A percentile compares a stretch with the other conserved stretches of the same genome.
phyloP scores from a whole-genome alignment of 106 monocot genomes.

The Chionographis japonica region DNA sequence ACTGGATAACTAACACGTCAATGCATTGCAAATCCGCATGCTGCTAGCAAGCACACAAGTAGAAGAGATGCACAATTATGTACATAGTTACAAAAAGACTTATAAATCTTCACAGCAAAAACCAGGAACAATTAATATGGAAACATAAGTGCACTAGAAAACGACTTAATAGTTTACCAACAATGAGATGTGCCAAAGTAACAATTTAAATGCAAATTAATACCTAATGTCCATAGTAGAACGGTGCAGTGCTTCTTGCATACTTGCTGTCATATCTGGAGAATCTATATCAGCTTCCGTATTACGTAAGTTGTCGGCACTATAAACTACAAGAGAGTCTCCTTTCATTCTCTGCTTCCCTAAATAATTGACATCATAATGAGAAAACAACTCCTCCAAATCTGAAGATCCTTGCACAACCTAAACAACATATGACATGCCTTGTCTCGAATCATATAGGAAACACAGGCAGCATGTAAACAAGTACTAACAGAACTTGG shows the following conservation, averaged over 20 bases:
- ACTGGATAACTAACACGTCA: too few species aligned
- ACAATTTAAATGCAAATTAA: neutral
- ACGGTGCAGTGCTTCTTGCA: conserved; percentile 89
- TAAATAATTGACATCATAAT: conserved; percentile 44
- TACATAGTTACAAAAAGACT: too few species aligned
- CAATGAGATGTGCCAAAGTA: neutral
- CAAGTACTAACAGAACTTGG: too few species aligned
- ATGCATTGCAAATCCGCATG: too few species aligned
- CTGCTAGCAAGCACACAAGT: too few species aligned
- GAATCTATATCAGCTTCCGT: conserved; percentile 26
- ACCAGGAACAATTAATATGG: too few species aligned
- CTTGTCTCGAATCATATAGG: conserved; percentile 16
- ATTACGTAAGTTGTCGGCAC: conserved; percentile 17
- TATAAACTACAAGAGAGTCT: conserved; percentile 24
- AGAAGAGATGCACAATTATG: too few species aligned
- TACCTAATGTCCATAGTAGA: conserved; percentile 95
- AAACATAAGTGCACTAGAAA: neutral
- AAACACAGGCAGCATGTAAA: neutral
- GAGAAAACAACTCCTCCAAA: conserved; percentile 58
- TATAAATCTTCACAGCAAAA: too few species aligned
- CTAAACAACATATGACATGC: conserved; percentile 23
- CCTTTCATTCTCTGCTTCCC: conserved; percentile 39
- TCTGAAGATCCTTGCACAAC: conserved; percentile 40
- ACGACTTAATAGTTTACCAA: neutral
- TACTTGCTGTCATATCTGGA: conserved; percentile 58